Base-by-base conservation (phyloP, 495 filamentous ascomycete species). In the Penicillium parvum region DNA sequence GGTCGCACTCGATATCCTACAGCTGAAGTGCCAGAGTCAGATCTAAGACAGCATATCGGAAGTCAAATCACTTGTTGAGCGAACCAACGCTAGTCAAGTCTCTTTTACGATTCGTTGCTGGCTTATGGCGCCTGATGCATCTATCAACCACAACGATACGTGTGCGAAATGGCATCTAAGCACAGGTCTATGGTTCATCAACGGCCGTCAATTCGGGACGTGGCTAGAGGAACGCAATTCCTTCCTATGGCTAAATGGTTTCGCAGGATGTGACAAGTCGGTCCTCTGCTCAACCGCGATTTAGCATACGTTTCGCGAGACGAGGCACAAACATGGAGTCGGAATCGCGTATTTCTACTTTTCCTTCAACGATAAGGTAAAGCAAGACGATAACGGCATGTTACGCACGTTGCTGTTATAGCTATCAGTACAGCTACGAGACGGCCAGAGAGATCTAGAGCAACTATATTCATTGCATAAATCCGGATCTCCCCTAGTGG, bases 271-370 rank as follows among this genome's bases (percentile, higher is more conserved):
- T 51, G 65, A 65, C n/a, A 71, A 70, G 38, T 67, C 63, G 8
- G 52, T 71, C 11, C 53, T 66, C 0, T 65, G 61, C 41, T 65
- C 64, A 12, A 64, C 57, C 2, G 55, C 55, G 21, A 63, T 67
- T n/a, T 44, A 68, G 25, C 7, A 50, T 43, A 45, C 41, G 8
- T 36, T 57, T 12, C 40, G 36, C 11, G 38, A 53, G 25, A 51
- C 17, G 19, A 19, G 39, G 15, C 17, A 53, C 26, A 26, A 44
- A 17, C 14, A 42, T 1, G 17, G 19, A 1, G 38, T 59, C 15
- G 64, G 60, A 10, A 49, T 70, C 19, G 59, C 54, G 4, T 69
- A 61, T 47, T 72, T 68, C 49, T 72, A 62, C 48, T 72, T 69
- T 43, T n/a, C n/a, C n/a, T n/a, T n/a, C n/a, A n/a, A n/a, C n/a